Conservation (phyloP, 352 stramenopile species). For the Phytophthora melonis region DNA sequence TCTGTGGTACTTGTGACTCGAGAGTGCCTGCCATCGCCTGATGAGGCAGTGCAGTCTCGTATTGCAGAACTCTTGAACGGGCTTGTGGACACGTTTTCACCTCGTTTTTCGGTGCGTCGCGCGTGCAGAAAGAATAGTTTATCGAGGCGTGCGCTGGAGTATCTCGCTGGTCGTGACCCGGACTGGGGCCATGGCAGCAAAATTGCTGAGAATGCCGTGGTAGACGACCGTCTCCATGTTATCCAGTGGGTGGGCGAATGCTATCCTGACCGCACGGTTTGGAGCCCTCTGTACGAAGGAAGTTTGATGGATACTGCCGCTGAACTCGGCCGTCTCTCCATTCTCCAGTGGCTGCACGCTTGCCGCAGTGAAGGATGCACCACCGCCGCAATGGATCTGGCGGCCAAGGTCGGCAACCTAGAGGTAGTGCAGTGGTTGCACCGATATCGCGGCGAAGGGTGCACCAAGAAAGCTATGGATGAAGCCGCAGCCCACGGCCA, state of each 20-base stretch:
- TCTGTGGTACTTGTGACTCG: constrained; percentile 23
- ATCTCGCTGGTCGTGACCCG: constrained; percentile 23
- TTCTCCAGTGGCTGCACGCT: constrained; percentile 28
- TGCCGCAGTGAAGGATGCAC: constrained; percentile 25
- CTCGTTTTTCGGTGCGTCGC: constrained; percentile 12
- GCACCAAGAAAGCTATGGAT: constrained; percentile 30
- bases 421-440: constrained; percentile 22
- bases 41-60: neutral
- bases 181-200: constrained; percentile 16
- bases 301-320: constrained; percentile 29
- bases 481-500: constrained; percentile 18
- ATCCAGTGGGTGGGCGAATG: constrained; percentile 24
- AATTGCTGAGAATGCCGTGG: constrained; percentile 21
- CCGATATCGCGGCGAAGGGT: constrained; percentile 16
- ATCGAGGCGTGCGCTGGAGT: constrained; percentile 14
- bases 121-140: constrained; percentile 8
- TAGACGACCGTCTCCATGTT: constrained; percentile 18
- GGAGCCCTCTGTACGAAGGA: constrained; percentile 6
- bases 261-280: constrained; percentile 20
- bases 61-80: constrained; percentile 10
- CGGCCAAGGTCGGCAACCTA: constrained; percentile 21
- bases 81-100: constrained; percentile 22
- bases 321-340: constrained; percentile 21
- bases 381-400: constrained; percentile 21
- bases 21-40: constrained; percentile 5